phyloP scores from a whole-genome alignment of 106 monocot species.

The Narthecium ossifragum region DNA sequence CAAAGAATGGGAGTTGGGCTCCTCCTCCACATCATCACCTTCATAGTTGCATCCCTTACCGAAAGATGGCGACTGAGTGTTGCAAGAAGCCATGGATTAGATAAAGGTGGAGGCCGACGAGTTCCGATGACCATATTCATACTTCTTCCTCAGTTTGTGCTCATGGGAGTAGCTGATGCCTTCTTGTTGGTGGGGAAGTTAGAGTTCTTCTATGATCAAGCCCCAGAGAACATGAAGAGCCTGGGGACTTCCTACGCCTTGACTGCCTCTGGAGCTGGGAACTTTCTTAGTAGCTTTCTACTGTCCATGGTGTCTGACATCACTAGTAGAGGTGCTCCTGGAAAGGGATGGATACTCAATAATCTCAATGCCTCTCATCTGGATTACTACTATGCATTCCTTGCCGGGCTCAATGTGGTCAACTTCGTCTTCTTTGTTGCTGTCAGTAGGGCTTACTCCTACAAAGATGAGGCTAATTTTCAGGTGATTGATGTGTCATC shows the following conservation, averaged over 20 bases:
- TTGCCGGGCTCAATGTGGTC: constrained; percentile 14
- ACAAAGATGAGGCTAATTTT: constrained; percentile 17
- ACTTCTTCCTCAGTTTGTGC: constrained; percentile 24
- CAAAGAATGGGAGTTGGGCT: constrained; percentile 18
- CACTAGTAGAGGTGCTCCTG: constrained; percentile 14
- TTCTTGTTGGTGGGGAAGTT: constrained; percentile 20
- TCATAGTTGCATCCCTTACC: constrained; percentile 2
- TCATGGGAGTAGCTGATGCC: constrained; percentile 20
- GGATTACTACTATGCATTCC: constrained; percentile 36
- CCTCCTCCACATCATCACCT: constrained; percentile 1
- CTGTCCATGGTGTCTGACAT: constrained; percentile 6
- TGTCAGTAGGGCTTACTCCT: constrained; percentile 14
- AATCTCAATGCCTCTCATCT: constrained; percentile 30
- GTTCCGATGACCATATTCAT: constrained; percentile 19
- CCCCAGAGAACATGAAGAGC: constrained; percentile 32
- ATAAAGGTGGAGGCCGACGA: background rate
- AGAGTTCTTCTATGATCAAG: constrained; percentile 31
- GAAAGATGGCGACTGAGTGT: constrained; percentile 10
- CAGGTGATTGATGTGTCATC: background rate
- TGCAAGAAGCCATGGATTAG: constrained; percentile 11
- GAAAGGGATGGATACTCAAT: constrained; percentile 31
- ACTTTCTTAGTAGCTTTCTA: constrained; percentile 24
- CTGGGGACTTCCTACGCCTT: constrained; percentile 17
- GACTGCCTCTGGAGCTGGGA: constrained; percentile 12
- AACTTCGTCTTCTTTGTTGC: constrained; percentile 25